Conservation (phyloP, 768 basidiomycete genomes). For the Tricholoma sp. region DNA sequence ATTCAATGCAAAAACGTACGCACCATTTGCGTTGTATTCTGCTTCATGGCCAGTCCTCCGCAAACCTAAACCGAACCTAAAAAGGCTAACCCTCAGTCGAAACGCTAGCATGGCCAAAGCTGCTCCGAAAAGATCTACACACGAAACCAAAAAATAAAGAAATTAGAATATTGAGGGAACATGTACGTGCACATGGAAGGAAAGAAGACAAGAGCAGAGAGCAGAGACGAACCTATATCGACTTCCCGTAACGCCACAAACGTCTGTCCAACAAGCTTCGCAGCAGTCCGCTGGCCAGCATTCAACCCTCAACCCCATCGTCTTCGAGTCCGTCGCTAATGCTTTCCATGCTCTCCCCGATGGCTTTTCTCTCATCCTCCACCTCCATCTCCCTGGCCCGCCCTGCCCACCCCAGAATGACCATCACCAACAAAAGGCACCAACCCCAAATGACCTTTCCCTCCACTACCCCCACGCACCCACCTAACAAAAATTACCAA, state of each 20-base stretch:
- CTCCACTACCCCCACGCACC: constrained; percentile 13
- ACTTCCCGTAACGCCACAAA: constrained; percentile 30
- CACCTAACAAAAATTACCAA: constrained; percentile 51
- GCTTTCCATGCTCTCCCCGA: constrained; percentile 46
- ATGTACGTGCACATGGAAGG: not conserved
- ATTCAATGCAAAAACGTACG: constrained; percentile 9
- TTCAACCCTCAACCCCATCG: constrained; percentile 43
- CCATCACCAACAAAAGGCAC: too few species aligned
- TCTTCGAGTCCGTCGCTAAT: constrained; percentile 21
- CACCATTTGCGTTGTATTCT: constrained; percentile 88
- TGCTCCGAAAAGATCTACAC: constrained; percentile 39
- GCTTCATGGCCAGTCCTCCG: too few species aligned
- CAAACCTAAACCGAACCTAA: constrained; percentile 28
- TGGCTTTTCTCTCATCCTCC: constrained; percentile 27
- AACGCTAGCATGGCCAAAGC: constrained; percentile 42
- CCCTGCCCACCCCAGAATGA: too few species aligned
- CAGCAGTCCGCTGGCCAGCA: constrained; percentile 36
- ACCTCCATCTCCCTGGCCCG: not conserved
- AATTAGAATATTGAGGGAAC: not conserved
- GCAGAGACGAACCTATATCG: constrained; percentile 17
- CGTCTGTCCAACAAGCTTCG: constrained; percentile 38
- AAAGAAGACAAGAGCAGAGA: too few species aligned
- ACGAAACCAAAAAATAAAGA: not conserved
- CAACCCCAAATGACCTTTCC: too few species aligned
- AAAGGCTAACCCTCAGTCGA: constrained; percentile 29